Base-by-base conservation (phyloP, 169 alveolate species). In the Plasmodium billcollinsi region DNA sequence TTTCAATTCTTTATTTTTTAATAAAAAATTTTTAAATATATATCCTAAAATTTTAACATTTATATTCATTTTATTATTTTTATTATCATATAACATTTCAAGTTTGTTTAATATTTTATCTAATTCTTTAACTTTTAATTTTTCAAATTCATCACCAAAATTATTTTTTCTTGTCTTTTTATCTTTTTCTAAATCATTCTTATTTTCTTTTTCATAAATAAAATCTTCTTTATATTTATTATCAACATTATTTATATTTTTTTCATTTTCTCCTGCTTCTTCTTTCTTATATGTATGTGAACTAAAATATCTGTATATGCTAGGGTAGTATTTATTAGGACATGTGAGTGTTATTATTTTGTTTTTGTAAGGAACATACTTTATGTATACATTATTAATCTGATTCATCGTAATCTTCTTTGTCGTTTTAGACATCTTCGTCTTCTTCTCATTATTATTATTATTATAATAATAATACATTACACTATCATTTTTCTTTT, bases 11-110 rank as follows among this genome's bases (percentile, higher is more conserved):
- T 86, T 86, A 86, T 86, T 86, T 54, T 86, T 86, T 33, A 15
- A 15, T 62, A 86, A 71, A 86, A 86, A 86, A 71, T 71, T 86
- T 71, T 86, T 86, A 86, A 86, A 86, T 12, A 86, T 73, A 73
- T 86, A 86, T n/a, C 71, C 88, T 72, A 86, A 62, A 24, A 86
- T 73, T 71, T 56, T 86, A 45, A 86, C 52, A 45, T 86, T 86
- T 18, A 62, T 29, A 50, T 86, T 86, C 33, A 86, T 71, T 86
- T 67, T 86, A 67, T 88, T 50, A 54, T 61, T 72, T 43, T 72
- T 86, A 49, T 59, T 86, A 45, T 71, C 71, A 20, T 71, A 71
- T 15, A 86, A 26, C 39, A 58, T 86, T 86, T 86, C 88, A 14
- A 86, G 52, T 20, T 59, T 20, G 21, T 45, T 11, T 15, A 86